phyloP scores from a whole-genome alignment of 2,329 filamentous ascomycete genomes.

The Geosmithia flava region DNA sequence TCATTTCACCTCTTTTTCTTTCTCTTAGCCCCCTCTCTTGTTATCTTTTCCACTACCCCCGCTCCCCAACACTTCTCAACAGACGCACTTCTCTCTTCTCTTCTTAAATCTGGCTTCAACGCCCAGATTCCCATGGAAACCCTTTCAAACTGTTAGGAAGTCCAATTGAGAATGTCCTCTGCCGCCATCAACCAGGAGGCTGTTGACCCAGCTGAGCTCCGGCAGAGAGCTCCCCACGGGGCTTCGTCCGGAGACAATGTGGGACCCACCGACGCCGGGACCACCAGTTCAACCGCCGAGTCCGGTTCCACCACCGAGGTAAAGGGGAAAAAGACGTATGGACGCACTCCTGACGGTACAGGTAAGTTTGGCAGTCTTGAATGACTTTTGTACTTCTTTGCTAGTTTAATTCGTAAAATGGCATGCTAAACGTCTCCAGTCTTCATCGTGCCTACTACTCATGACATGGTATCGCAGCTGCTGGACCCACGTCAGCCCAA shows the following conservation, averaged over 20 bases:
- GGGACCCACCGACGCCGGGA: neutral
- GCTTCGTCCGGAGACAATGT: neutral
- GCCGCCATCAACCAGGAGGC: neutral
- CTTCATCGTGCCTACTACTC: constrained; percentile 88
- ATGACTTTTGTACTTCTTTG: neutral
- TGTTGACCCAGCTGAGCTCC: constrained; percentile 1
- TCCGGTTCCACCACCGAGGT: neutral
- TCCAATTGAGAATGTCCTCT: neutral
- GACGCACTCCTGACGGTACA: constrained; percentile 80
- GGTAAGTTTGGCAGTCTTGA: constrained; percentile 42
- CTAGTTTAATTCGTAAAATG: neutral
- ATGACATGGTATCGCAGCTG: constrained; percentile 98
- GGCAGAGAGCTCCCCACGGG: constrained; percentile 2
- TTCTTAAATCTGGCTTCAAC: neutral
- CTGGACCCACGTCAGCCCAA: constrained; percentile 91
- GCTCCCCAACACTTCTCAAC: neutral
- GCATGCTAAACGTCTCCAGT: constrained; percentile 38
- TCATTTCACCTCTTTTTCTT: neutral
- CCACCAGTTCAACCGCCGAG: neutral
- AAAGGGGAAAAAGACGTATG: constrained; percentile 64
- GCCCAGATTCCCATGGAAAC: neutral
- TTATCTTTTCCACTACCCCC: neutral
- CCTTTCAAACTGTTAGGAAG: neutral
- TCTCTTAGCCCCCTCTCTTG: neutral
- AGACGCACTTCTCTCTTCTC: neutral